A percentile compares a stretch with the other conserved stretches of the same genome.
phyloP scores from a whole-genome alignment of 2,329 filamentous ascomycete genomes.

The Fusarium setosum region DNA sequence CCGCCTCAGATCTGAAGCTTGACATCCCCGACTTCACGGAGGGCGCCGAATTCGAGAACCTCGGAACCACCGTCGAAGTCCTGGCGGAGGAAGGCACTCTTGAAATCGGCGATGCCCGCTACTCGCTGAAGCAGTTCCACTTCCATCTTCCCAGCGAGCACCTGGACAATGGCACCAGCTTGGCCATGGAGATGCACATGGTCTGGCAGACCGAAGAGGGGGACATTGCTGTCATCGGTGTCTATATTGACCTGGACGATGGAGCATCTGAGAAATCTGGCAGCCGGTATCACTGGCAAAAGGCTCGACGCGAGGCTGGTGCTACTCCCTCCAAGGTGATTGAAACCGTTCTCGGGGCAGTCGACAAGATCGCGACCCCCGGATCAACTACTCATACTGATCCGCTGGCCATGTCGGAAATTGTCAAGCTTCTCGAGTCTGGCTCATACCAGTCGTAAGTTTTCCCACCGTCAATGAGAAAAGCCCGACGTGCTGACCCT shows the following conservation, averaged over 20 bases:
- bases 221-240: slow-evolving; percentile 44
- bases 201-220: slow-evolving; percentile 37
- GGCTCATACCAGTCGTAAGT: slow-evolving; percentile 46
- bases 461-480: neutral
- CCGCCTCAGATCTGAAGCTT: slow-evolving; percentile 47
- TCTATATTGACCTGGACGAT: slow-evolving; percentile 41
- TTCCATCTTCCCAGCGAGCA: slow-evolving; percentile 72
- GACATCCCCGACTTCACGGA: slow-evolving; percentile 50
- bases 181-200: slow-evolving; percentile 47
- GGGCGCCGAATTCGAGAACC: slow-evolving; percentile 60
- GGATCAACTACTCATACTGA: slow-evolving; percentile 52
- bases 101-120: slow-evolving; percentile 51
- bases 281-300: neutral
- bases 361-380: slow-evolving; percentile 48
- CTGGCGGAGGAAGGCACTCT: slow-evolving; percentile 51
- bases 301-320: neutral
- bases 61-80: slow-evolving; percentile 61
- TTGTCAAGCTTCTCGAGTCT: slow-evolving; percentile 45
- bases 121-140: slow-evolving; percentile 65
- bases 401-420: slow-evolving; percentile 55
- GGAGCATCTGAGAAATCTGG: slow-evolving; percentile 18
- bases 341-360: slow-evolving; percentile 48
- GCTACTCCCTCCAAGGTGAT: slow-evolving; percentile 44
- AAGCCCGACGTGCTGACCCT: slow-evolving; percentile 12
- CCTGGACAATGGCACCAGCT: slow-evolving; percentile 53